Percentiles rank a stretch among this genome's conserved stretches.
Conservation (phyloP, 768 basidiomycete genomes). For the Tylopilus subfusipes region DNA sequence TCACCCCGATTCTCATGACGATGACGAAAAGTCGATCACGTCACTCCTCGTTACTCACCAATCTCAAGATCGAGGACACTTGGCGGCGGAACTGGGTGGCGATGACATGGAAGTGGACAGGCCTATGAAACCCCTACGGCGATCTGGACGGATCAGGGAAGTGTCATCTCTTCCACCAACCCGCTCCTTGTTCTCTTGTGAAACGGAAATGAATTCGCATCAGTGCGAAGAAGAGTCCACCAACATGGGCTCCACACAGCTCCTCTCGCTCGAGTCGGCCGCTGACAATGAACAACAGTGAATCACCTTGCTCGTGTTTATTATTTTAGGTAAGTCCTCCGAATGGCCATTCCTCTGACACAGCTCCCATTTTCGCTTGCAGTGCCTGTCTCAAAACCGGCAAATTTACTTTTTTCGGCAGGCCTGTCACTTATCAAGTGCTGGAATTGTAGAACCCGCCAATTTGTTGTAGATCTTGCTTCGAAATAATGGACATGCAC, state of each 20-base stretch:
- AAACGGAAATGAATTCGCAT: conserved; percentile 34
- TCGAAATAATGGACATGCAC: conserved; percentile 23
- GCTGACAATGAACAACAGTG: conserved; percentile 25
- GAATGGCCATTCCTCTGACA: conserved; percentile 5
- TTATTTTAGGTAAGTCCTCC: conserved; percentile 27
- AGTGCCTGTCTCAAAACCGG: conserved; percentile 17
- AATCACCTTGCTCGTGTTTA: conserved; percentile 16
- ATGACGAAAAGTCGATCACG: conserved; percentile 18
- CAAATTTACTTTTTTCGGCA: conserved; percentile 20
- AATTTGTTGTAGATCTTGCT: conserved; percentile 27
- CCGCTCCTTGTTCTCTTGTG: conserved; percentile 23
- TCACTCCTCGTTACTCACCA: conserved; percentile 14
- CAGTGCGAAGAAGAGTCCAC: conserved; percentile 19
- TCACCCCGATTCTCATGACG: conserved; percentile 20
- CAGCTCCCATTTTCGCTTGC: conserved; percentile 21
- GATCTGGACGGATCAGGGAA: conserved; percentile 30
- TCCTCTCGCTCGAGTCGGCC: conserved; percentile 15
- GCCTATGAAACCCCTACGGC: conserved; percentile 36
- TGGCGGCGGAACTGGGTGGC: conserved; percentile 23
- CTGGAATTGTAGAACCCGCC: conserved; percentile 23
- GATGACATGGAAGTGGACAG: conserved; percentile 32
- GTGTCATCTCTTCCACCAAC: conserved; percentile 24
- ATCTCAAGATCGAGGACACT: conserved; percentile 23
- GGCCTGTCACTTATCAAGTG: conserved; percentile 17
- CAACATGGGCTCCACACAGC: conserved; percentile 20